A percentile compares a stretch with the other conserved stretches of the same genome.
Conservation (phyloP, 257 asterid species). For the Phtheirospermum japonicum region DNA sequence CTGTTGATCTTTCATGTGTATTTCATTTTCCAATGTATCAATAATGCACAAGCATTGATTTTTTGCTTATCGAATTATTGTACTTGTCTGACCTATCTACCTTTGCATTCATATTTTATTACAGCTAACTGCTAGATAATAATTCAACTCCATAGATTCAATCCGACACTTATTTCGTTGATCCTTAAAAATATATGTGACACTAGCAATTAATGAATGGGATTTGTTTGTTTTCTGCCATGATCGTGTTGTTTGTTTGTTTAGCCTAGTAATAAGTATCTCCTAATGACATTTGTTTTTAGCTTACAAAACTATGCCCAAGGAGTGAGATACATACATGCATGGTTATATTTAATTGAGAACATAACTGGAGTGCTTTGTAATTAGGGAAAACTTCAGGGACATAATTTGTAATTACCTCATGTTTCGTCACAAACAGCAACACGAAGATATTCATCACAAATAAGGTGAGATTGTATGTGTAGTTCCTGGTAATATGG, state of each 20-base stretch:
- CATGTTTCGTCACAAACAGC: slow-evolving; percentile 3
- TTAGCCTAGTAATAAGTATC: no score
- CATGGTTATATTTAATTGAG: no score
- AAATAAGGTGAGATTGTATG: neutral
- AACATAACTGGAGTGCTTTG: neutral
- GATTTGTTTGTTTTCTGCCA: no score
- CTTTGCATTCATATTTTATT: neutral
- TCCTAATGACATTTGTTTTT: no score
- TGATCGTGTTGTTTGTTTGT: no score
- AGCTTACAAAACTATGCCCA: no score
- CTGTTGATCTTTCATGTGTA: neutral
- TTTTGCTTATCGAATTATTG: slow-evolving; percentile 13
- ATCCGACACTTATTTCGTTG: no score
- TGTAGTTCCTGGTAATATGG: neutral
- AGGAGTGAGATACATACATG: no score
- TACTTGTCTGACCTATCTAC: slow-evolving; percentile 17
- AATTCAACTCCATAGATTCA: no score
- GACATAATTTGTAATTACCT: neutral
- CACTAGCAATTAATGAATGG: no score
- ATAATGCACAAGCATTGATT: slow-evolving; percentile 10
- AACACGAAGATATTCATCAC: neutral
- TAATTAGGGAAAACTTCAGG: neutral
- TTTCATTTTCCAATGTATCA: neutral
- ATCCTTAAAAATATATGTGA: no score
- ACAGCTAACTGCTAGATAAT: neutral